Base-by-base conservation (phyloP, 805 yeast genomes). In the Clavispora vitiphila region DNA sequence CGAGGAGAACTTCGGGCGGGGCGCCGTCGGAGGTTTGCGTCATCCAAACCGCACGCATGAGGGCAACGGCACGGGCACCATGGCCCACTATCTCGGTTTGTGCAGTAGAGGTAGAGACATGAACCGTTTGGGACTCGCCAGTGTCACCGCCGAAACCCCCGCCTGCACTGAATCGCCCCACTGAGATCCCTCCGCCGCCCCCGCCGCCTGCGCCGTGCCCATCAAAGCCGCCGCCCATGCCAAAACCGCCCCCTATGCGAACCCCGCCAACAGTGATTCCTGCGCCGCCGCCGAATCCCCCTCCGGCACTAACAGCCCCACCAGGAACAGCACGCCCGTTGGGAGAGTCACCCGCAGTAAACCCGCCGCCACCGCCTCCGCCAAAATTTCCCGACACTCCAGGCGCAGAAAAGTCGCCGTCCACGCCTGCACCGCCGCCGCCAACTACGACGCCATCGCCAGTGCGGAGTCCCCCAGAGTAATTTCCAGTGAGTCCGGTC, bases 351-450 rank as follows among this genome's bases (percentile, higher is more conserved):
- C 31, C 31, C 31, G 18, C 31, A 4, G 18, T n/a, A n/a, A 16
- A 15, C 3, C 30, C 32, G 32, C 20, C 49, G 10, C 40, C 39
- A 21, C 53, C 48, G 48, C 42, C 32, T 45, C 34, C 8, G 22
- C 23, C 46, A 11, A 35, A 21, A 11, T 12, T 15, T 12, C 15
- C 37, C 3, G 23, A 8, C 6, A 22, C 35, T 3, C 37, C 30
- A 9, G 30, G 36, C 15, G 21, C 35, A 8, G 8, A 4, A 18
- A 20, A 22, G 27, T 15, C 19, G 12, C 27, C 27, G 18, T 15
- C 32, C 10, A 8, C 32, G 32, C 32, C 32, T 8, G 20, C 32
- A 12, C 32, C 32, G n/a, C 20, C 32, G 32, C 32, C 32, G 16
- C 4, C 26, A 18, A 12, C 25, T 19, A 26, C 18, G 27, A 14